These are phyloP conservation scores for Peribolospora baueri DNA, from an alignment of 768 basidiomycete genomes.

Conservation along the genomic window DNA sequence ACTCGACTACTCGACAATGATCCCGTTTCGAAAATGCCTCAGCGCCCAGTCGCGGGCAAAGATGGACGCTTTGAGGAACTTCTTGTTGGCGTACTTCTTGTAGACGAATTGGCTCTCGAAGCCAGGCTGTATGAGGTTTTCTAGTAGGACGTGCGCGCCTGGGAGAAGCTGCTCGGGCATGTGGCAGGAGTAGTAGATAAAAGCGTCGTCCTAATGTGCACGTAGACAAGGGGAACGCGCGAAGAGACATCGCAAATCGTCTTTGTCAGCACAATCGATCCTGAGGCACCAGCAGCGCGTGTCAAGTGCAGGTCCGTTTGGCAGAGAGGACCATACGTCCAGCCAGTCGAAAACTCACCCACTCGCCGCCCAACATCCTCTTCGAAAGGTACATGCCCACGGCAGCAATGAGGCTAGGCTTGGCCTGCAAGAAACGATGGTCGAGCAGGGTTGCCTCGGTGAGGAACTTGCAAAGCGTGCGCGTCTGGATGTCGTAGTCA, in stretches of 20 bases:
- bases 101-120: conserved; percentile 70
- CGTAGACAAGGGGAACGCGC: not conserved
- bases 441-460: conserved; percentile 89
- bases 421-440: conserved; percentile 70
- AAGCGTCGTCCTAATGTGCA: conserved; percentile 46
- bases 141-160: conserved; percentile 57
- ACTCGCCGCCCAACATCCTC: conserved; percentile 77
- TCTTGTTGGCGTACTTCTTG: conserved; percentile 93
- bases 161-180: conserved; percentile 65
- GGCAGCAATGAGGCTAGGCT: conserved; percentile 80
- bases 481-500: conserved; percentile 91
- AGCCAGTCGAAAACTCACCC: conserved; percentile 40
- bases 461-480: conserved; percentile 90
- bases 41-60: conserved; percentile 26
- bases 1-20: no score
- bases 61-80: conserved; percentile 59
- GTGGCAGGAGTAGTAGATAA: conserved; percentile 77
- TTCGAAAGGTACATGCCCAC: conserved; percentile 93
- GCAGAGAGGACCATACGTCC: not conserved
- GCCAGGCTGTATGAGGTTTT: conserved; percentile 51
- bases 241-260: not conserved
- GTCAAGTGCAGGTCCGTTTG: conserved; percentile 1
- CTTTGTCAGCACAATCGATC: no score
- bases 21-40: no score
- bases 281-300: conserved; percentile 21